Conservation (phyloP, 2,329 filamentous ascomycete genomes). For the Arthrobotrys conoides region DNA sequence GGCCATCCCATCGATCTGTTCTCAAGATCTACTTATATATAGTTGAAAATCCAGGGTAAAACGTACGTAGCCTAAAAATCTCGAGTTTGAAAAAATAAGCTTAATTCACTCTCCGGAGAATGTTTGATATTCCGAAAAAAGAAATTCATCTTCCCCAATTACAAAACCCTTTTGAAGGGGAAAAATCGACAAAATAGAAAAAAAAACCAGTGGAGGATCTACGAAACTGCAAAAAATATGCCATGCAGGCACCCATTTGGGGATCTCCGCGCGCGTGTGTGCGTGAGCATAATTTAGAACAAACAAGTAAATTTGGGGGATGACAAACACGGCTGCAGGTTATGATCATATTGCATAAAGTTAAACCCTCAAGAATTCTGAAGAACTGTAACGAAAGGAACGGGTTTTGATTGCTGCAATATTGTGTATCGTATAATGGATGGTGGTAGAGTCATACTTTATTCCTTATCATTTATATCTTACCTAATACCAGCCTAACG, state of each 20-base stretch:
- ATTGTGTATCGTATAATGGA: not conserved
- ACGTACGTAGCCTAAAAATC: too few relatives aligned
- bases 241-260: not conserved
- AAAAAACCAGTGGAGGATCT: constrained; percentile 14
- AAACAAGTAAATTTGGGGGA: not conserved
- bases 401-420: not conserved
- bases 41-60: too few relatives aligned
- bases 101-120: too few relatives aligned
- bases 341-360: too few relatives aligned
- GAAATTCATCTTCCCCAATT: not conserved
- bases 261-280: not conserved
- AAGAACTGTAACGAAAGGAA: too few relatives aligned
- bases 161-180: not conserved
- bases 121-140: not conserved
- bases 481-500: not conserved
- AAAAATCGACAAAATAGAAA: not conserved
- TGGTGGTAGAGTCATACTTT: not conserved
- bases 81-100: too few relatives aligned
- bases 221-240: not conserved
- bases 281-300: not conserved
- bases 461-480: not conserved
- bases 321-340: not conserved
- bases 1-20: not conserved
- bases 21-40: not conserved
- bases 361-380: too few relatives aligned